phyloP scores from a whole-genome alignment of 2,329 filamentous ascomycete species.

The Trichoderma atroviride region DNA sequence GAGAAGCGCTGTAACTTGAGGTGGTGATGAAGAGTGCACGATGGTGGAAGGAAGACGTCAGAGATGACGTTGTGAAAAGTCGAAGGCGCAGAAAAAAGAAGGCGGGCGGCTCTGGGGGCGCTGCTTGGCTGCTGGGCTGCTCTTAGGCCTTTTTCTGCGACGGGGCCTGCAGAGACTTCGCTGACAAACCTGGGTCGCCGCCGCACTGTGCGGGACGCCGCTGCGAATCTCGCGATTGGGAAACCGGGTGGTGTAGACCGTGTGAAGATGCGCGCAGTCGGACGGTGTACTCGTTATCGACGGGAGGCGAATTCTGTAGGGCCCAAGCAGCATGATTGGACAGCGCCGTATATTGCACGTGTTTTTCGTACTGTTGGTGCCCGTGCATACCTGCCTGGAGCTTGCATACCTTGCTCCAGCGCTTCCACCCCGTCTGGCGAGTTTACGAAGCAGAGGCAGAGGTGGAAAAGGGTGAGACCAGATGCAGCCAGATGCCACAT shows the following conservation, averaged over 20 bases:
- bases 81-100: conserved; percentile 41
- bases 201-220: conserved; percentile 25
- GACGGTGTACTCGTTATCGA: conserved; percentile 6
- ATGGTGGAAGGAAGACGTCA: conserved; percentile 48
- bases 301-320: not conserved
- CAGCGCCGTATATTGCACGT: not conserved
- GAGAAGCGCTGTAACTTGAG: conserved; percentile 31
- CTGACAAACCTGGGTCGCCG: conserved; percentile 23
- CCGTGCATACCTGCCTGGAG: not conserved
- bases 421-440: not conserved
- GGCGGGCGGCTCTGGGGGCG: conserved; percentile 32
- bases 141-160: conserved; percentile 17
- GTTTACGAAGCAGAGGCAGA: not conserved
- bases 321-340: not conserved
- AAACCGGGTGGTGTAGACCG: conserved; percentile 3
- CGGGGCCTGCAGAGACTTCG: conserved; percentile 25
- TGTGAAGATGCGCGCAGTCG: not conserved
- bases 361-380: conserved; percentile 15
- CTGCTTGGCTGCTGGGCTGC: conserved; percentile 23
- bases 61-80: conserved; percentile 51
- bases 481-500: not conserved
- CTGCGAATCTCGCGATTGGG: conserved; percentile 15
- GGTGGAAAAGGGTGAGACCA: not conserved
- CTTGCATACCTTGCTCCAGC: not conserved
- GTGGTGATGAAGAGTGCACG: conserved; percentile 41